Evolutionary conservation across 2,329 filamentous ascomycete species (phyloP).

Genomic region (Neonectria sp.): DNA sequence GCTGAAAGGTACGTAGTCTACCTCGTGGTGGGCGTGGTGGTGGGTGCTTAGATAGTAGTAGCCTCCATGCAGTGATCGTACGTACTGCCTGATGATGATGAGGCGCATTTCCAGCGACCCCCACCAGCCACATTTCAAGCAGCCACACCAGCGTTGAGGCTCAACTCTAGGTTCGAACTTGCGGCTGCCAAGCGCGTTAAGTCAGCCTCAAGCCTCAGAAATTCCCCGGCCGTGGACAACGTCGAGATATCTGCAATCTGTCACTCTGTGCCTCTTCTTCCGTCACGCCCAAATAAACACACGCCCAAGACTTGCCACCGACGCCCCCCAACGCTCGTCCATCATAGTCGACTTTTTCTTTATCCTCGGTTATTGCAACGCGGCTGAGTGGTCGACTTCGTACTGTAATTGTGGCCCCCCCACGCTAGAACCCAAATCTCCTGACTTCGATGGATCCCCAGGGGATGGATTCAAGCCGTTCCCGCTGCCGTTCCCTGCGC

Average conservation of each 20-base stretch:
- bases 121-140: slow-evolving; percentile 22
- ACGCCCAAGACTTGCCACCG: slow-evolving; percentile 9
- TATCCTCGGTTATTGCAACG: slow-evolving; percentile 47
- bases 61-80: neutral
- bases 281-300: neutral
- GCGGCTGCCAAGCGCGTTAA: slow-evolving; percentile 6
- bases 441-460: slow-evolving; percentile 34
- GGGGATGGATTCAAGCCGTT: slow-evolving; percentile 9
- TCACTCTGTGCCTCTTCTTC: neutral
- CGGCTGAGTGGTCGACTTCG: slow-evolving; percentile 30
- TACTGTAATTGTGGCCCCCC: slow-evolving; percentile 23
- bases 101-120: slow-evolving; percentile 1
- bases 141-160: slow-evolving; percentile 22
- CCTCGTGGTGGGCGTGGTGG: neutral
- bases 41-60: neutral
- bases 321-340: slow-evolving; percentile 9
- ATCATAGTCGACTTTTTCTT: slow-evolving; percentile 16
- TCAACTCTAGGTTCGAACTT: slow-evolving; percentile 14
- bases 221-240: neutral
- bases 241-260: neutral
- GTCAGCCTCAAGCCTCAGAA: slow-evolving; percentile 12
- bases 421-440: slow-evolving; percentile 33
- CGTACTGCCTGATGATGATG: neutral
- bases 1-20: neutral
- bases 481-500: slow-evolving; percentile 9